Conservation (phyloP, 768 basidiomycete genomes). For the Filobasidium floriforme region DNA sequence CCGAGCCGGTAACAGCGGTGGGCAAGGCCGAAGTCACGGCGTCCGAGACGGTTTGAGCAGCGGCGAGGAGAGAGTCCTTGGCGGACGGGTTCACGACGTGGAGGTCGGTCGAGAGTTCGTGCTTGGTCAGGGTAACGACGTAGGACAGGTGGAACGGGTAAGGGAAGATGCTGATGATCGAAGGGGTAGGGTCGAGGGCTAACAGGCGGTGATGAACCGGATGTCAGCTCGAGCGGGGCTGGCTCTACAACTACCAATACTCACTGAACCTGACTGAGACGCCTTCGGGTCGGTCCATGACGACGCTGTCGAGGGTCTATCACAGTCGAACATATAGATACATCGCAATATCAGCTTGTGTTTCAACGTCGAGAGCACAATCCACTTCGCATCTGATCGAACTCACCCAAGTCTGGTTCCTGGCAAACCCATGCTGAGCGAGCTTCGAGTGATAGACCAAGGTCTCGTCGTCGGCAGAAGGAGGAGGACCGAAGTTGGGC, state of each 20-base stretch:
- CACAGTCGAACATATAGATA: neutral
- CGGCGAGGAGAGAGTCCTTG: constrained; percentile 36
- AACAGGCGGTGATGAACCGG: neutral
- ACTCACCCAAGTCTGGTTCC: constrained; percentile 61
- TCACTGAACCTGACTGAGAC: constrained; percentile 73
- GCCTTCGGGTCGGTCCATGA: constrained; percentile 61
- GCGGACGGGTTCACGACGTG: constrained; percentile 67
- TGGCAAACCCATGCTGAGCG: constrained; percentile 83
- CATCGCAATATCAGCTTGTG: neutral
- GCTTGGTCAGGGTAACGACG: constrained; percentile 67
- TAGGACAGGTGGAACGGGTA: constrained; percentile 67
- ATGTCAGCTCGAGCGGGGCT: neutral
- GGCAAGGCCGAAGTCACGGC: constrained; percentile 17
- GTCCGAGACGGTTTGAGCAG: constrained; percentile 10
- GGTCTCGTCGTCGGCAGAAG: constrained; percentile 49
- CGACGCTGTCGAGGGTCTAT: constrained; percentile 52
- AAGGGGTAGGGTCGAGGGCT: constrained; percentile 61
- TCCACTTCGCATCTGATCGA: too few relatives aligned
- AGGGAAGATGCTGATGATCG: constrained; percentile 57
- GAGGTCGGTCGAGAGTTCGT: constrained; percentile 67
- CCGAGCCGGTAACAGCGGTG: neutral
- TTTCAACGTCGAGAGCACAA: neutral
- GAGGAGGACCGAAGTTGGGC: constrained; percentile 75
- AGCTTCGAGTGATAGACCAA: constrained; percentile 53
- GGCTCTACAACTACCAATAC: constrained; percentile 31